Conservation (phyloP, 805 yeast genomes). For the Schwanniomyces sp. region DNA sequence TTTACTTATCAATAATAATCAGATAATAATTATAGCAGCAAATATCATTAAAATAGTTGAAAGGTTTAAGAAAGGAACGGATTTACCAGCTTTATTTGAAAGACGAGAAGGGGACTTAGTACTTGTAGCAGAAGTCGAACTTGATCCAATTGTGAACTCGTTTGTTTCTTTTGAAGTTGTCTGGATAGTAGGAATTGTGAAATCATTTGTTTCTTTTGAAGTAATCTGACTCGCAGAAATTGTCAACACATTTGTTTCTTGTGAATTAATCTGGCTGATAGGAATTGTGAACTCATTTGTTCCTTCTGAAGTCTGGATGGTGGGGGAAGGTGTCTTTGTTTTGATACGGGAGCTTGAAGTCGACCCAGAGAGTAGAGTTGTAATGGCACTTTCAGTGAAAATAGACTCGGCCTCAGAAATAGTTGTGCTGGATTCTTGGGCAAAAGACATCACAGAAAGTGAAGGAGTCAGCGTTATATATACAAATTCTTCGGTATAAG, state of each 20-base stretch:
- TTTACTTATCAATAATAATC: too few relatives aligned
- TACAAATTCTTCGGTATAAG: background rate
- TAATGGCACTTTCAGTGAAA: background rate
- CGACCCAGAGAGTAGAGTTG: background rate
- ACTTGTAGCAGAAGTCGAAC: background rate
- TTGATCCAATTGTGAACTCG: background rate
- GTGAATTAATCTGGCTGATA: too few relatives aligned
- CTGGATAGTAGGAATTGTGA: too few relatives aligned
- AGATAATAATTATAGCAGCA: background rate
- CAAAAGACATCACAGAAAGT: slow-evolving; percentile 1
- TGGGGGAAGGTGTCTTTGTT: too few relatives aligned
- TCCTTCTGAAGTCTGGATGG: too few relatives aligned
- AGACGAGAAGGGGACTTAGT: background rate
- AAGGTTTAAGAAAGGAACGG: background rate
- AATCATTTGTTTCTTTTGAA: too few relatives aligned
- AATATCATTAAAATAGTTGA: background rate
- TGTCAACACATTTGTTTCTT: too few relatives aligned
- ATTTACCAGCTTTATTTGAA: background rate
- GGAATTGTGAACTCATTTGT: too few relatives aligned
- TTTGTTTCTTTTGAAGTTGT: too few relatives aligned
- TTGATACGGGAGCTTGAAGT: background rate
- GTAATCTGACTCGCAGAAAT: too few relatives aligned
- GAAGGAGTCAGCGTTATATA: background rate
- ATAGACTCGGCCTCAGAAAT: background rate
- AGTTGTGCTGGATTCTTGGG: background rate